phyloP scores from a whole-genome alignment of 352 stramenopile species.

The Pythium scleroteichum region DNA sequence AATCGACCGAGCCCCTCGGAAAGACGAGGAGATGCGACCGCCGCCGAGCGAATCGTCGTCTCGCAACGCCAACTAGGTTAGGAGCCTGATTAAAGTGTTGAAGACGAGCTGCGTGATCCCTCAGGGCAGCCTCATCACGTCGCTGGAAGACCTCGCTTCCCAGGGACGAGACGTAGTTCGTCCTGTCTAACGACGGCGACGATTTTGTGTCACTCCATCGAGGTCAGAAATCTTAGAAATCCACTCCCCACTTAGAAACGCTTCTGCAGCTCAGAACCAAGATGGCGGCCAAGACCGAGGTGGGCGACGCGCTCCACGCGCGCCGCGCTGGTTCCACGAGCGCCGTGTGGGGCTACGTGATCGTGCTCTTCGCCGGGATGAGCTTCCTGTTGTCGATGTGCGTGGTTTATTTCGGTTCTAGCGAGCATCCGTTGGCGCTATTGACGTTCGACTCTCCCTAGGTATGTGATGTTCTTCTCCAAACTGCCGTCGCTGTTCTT shows the following conservation, averaged over 20 bases:
- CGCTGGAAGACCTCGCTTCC: neutral
- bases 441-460: conserved; percentile 15
- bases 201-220: conserved; percentile 1
- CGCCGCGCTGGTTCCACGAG: conserved; percentile 66
- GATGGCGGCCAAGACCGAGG: neutral
- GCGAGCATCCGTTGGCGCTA: neutral
- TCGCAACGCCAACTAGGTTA: neutral
- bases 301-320: conserved; percentile 8
- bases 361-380: conserved; percentile 49
- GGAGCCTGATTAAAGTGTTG: neutral
- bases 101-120: neutral
- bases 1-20: neutral
- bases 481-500: conserved; percentile 38
- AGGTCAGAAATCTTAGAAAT: neutral
- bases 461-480: conserved; percentile 78
- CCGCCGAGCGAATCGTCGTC: neutral
- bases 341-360: conserved; percentile 78
- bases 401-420: conserved; percentile 1
- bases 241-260: too few relatives aligned
- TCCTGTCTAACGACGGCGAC: neutral
- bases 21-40: neutral
- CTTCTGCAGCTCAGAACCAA: neutral
- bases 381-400: conserved; percentile 71
- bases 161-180: neutral
- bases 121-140: too few relatives aligned